Conservation (phyloP, 495 filamentous ascomycete species). For the Penicillium coprophilum region DNA sequence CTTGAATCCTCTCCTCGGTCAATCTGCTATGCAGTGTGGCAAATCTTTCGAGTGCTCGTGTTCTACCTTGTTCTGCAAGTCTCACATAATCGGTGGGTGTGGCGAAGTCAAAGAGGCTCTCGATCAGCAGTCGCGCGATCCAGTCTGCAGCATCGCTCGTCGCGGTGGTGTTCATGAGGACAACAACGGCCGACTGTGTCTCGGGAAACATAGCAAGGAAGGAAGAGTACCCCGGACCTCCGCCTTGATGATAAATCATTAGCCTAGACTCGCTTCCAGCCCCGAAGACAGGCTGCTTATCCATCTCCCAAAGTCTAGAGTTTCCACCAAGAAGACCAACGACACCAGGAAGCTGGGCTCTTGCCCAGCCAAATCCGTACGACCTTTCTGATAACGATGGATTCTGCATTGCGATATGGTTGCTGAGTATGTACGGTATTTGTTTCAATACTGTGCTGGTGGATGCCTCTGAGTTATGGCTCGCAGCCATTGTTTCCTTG, state of each 20-base stretch:
- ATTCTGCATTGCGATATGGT: constrained; percentile 2
- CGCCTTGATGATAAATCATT: constrained; percentile 11
- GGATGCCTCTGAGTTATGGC: background rate
- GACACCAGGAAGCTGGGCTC: constrained; percentile 4
- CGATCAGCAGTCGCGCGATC: constrained; percentile 1
- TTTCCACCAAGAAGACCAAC: constrained; percentile 6
- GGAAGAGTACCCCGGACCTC: constrained; percentile 1
- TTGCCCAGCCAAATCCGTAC: constrained; percentile 6
- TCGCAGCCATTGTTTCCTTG: constrained; percentile 3
- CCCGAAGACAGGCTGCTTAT: constrained; percentile 4
- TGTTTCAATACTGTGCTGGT: constrained; percentile 1
- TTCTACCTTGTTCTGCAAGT: background rate
- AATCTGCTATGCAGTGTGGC: background rate
- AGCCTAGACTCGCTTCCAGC: background rate
- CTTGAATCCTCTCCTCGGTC: background rate
- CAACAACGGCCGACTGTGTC: constrained; percentile 8
- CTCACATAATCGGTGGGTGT: constrained; percentile 1
- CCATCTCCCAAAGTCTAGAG: background rate
- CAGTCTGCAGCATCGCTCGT: constrained; percentile 6
- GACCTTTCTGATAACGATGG: background rate
- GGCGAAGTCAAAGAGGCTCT: constrained; percentile 1
- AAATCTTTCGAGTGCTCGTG: background rate
- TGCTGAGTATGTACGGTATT: background rate
- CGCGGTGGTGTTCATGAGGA: constrained; percentile 6
- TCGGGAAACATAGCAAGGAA: constrained; percentile 12